Conservation (phyloP, 1,284 basidiomycete species). For the Xerocomus cyaneibrunnescens region DNA sequence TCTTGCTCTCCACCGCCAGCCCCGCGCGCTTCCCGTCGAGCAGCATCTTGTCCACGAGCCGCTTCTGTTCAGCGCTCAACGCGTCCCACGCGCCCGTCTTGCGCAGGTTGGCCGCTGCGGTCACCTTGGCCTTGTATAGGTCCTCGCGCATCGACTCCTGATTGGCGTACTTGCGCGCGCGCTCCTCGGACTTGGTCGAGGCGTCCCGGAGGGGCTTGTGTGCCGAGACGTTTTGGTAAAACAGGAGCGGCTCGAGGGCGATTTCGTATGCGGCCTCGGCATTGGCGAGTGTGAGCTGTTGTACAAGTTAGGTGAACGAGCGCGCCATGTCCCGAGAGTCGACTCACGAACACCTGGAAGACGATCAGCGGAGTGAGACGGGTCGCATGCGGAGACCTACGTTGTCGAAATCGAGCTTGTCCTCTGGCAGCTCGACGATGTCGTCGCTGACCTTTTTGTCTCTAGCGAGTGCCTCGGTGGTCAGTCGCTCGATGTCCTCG, state of each 20-base stretch:
- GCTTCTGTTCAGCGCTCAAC: conserved; percentile 63
- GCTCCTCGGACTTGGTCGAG: conserved; percentile 68
- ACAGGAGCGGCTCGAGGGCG: conserved; percentile 57
- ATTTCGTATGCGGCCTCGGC: conserved; percentile 56
- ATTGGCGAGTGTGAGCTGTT: conserved; percentile 51
- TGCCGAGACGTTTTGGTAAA: conserved; percentile 79
- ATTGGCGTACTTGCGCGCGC: conserved; percentile 64
- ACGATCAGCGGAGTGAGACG: neutral
- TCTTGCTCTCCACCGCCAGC: conserved; percentile 64
- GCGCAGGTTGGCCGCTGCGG: conserved; percentile 67
- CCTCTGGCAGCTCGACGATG: conserved; percentile 58
- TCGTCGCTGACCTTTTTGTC: conserved; percentile 58
- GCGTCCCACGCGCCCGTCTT: conserved; percentile 54
- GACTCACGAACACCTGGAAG: conserved; percentile 64
- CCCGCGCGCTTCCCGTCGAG: conserved; percentile 76
- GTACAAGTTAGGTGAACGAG: too few relatives aligned
- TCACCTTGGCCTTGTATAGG: conserved; percentile 67
- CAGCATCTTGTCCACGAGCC: conserved; percentile 76
- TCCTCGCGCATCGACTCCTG: conserved; percentile 77
- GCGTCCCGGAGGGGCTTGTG: conserved; percentile 72
- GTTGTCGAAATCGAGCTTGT: conserved; percentile 58
- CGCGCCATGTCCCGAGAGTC: too few relatives aligned
- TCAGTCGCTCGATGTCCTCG: conserved; percentile 55
- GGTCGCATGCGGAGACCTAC: conserved; percentile 37
- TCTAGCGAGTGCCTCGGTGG: conserved; percentile 57